Conservation (phyloP, 306 rosid species). For the Dalbergia cultrata region DNA sequence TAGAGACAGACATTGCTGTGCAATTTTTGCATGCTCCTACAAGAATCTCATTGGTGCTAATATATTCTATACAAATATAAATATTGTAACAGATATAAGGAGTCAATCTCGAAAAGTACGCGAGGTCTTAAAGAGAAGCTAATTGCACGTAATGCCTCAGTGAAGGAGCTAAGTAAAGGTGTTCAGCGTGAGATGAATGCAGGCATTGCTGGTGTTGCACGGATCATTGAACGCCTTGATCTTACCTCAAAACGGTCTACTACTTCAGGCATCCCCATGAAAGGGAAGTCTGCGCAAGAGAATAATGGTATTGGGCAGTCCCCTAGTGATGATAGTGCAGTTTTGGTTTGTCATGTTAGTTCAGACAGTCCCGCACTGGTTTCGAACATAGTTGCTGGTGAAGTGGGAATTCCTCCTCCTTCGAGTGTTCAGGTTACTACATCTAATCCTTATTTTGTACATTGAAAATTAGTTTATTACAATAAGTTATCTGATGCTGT, state of each 20-base stretch:
- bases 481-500: too few species aligned
- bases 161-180: constrained; percentile 81
- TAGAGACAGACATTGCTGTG: constrained; percentile 40
- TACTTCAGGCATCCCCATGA: constrained; percentile 50
- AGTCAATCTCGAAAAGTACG: constrained; percentile 69
- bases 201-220: constrained; percentile 76
- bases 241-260: constrained; percentile 65
- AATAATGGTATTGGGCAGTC: constrained; percentile 50
- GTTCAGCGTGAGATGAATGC: constrained; percentile 85
- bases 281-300: constrained; percentile 69
- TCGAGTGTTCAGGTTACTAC: constrained; percentile 53
- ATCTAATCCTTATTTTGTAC: background rate
- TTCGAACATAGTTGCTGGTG: constrained; percentile 25
- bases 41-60: constrained; percentile 10
- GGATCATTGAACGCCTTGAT: constrained; percentile 80
- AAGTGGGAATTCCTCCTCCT: constrained; percentile 42
- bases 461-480: background rate
- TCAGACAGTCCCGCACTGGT: constrained; percentile 44
- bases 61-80: background rate
- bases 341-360: constrained; percentile 44
- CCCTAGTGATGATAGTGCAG: constrained; percentile 37
- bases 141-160: constrained; percentile 70
- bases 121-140: constrained; percentile 78
- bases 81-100: constrained; percentile 66
- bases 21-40: background rate